Evolutionary conservation across 129 eudicot species (phyloP).

Genomic region (Glebionis coronaria): DNA sequence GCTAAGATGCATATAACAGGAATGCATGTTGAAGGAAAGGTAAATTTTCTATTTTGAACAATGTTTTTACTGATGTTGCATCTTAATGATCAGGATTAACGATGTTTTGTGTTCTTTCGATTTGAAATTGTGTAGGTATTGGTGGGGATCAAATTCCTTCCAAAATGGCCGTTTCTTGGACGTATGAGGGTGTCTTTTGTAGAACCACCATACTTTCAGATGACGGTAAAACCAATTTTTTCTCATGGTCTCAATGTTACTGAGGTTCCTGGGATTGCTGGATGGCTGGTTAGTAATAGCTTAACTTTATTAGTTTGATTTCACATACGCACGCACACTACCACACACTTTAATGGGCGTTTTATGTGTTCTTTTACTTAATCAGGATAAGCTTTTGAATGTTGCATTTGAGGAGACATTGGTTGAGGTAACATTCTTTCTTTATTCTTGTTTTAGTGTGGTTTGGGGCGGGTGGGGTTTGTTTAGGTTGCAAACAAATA

Average conservation of each 20-base stretch:
- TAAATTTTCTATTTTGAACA: slow-evolving; percentile 12
- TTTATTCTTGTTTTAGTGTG: neutral
- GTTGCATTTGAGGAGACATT: slow-evolving; percentile 85
- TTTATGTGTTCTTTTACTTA: neutral
- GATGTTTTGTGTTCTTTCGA: slow-evolving; percentile 8
- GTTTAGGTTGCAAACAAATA: neutral
- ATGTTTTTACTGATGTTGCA: slow-evolving; percentile 4
- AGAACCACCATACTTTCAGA: slow-evolving; percentile 93
- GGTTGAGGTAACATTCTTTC: slow-evolving; percentile 61
- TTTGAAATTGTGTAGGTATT: slow-evolving; percentile 50
- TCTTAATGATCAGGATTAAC: slow-evolving; percentile 1
- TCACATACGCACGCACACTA: too few species aligned
- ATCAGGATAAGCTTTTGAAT: slow-evolving; percentile 77
- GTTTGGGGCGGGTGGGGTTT: neutral
- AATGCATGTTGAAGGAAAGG: slow-evolving; percentile 99
- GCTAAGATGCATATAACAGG: slow-evolving; percentile 85
- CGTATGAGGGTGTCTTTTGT: slow-evolving; percentile 91
- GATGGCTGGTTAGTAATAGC: slow-evolving; percentile 68
- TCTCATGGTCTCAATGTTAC: slow-evolving; percentile 94
- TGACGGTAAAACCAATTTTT: slow-evolving; percentile 92
- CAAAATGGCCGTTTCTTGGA: slow-evolving; percentile 80
- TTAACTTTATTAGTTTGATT: too few species aligned
- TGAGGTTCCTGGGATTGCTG: slow-evolving; percentile 97
- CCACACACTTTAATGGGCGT: too few species aligned
- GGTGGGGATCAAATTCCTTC: slow-evolving; percentile 83